phyloP scores from a whole-genome alignment of 805 yeast genomes.

The Zygosaccharomyces bisporus region DNA sequence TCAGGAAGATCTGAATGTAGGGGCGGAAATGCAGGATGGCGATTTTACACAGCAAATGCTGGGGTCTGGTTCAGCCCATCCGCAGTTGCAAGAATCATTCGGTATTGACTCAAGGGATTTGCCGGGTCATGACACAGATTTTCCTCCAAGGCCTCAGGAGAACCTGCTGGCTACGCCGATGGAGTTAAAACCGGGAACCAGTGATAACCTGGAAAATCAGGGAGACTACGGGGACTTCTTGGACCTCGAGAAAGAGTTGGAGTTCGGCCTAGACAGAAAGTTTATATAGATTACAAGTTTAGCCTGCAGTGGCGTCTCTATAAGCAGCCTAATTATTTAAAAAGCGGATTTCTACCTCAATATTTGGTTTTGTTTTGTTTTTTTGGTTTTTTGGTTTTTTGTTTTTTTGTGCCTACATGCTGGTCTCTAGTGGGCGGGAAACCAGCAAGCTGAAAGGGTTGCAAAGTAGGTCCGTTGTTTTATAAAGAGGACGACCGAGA shows the following conservation, averaged over 20 bases:
- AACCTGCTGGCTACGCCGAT: conserved; percentile 34
- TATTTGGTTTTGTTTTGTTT: neutral
- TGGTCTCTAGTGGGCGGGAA: neutral
- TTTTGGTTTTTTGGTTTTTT: too few species aligned
- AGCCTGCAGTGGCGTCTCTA: neutral
- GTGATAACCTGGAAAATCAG: conserved; percentile 14
- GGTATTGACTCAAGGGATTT: conserved; percentile 48
- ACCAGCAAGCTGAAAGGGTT: neutral
- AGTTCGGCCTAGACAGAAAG: conserved; percentile 61
- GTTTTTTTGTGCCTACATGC: too few species aligned
- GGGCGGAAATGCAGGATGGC: conserved; percentile 11
- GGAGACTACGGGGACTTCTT: conserved; percentile 32
- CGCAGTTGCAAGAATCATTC: conserved; percentile 31
- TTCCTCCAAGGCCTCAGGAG: conserved; percentile 64
- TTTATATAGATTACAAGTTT: conserved; percentile 9
- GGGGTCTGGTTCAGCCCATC: conserved; percentile 20
- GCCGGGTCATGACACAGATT: conserved; percentile 41
- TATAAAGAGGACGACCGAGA: neutral
- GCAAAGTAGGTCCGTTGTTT: neutral
- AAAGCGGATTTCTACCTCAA: neutral
- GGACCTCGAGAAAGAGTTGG: conserved; percentile 62
- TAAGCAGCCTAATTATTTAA: neutral
- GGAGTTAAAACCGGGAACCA: conserved; percentile 13
- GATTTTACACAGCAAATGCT: conserved; percentile 22
- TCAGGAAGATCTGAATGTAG: conserved; percentile 27